Percentiles rank a stretch among this genome's conserved stretches.
Evolutionary conservation across 2,329 filamentous ascomycete genomes (phyloP).

Genomic region (Claviceps arundinis): DNA sequence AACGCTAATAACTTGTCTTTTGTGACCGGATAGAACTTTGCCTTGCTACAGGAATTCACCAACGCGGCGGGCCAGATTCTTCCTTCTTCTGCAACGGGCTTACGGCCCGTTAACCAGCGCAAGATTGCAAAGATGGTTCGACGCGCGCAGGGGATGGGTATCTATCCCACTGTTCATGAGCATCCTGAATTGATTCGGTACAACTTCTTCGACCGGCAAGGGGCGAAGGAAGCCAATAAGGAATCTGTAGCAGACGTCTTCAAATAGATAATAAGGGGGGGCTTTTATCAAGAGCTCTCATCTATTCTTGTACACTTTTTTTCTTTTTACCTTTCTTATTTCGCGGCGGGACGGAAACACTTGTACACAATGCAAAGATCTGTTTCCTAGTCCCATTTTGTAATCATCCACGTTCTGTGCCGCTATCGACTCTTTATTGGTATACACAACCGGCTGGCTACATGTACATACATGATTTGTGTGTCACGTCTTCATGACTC

Average conservation of each 20-base stretch:
- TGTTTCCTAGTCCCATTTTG: not conserved
- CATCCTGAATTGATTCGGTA: conserved; percentile 68
- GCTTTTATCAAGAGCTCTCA: no score
- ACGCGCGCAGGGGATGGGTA: conserved; percentile 73
- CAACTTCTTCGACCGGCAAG: conserved; percentile 15
- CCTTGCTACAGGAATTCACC: conserved; percentile 80
- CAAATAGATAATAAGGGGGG: no score
- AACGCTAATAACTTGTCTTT: not conserved
- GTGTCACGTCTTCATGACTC: conserved; percentile 34
- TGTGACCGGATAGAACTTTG: conserved; percentile 57
- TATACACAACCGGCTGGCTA: conserved; percentile 13
- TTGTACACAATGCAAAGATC: no score
- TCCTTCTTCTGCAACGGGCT: conserved; percentile 59
- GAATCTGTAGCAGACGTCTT: no score
- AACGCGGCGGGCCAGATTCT: conserved; percentile 76
- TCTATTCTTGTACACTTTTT: no score
- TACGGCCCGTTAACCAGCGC: conserved; percentile 81
- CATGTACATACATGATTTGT: not conserved
- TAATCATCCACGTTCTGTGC: not conserved
- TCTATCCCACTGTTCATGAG: conserved; percentile 81
- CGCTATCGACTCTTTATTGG: conserved; percentile 8
- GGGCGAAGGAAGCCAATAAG: no score
- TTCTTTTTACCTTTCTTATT: no score
- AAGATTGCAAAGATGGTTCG: conserved; percentile 88
- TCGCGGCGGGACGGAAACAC: no score